Evolutionary conservation across 352 stramenopile species (phyloP), one percentile per base, ranked within the genome.

Genomic region (Pythium brachiatum): DNA sequence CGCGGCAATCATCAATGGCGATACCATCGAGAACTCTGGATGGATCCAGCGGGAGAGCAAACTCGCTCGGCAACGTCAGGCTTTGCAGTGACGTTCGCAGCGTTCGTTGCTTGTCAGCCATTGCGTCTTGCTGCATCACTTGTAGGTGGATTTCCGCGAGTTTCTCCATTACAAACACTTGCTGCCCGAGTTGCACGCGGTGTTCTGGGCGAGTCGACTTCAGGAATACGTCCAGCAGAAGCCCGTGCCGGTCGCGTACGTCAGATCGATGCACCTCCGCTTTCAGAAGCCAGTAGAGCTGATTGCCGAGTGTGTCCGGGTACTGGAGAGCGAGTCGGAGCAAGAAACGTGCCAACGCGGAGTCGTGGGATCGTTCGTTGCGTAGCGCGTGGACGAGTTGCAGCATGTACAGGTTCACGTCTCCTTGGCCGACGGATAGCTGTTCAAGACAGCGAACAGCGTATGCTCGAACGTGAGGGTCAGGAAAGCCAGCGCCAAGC

Each of bases 361-460:
- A 66, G 43, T 70, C 46, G 47, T 61, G 52, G 21, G 32, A 57
- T 36, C 58, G 48, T 29, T 78, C 70, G 54, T 68, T 53, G 23
- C 66, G 66, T 25, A 78, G 50, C 7, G 70, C 67, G 31, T 78
- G 67, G 1, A 75, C 43, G 9, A 78, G 43, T n/a, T 78, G 70
- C 15, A 69, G 60, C 26, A 78, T 39, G 48, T 70, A 68, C 11
- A 75, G 32, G 12, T 48, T 41, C 16, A 57, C 39, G 32, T 69
- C 62, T n/a, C 27, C 58, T 52, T 56, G n/a, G 1, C 21, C 12
- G 20, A 44, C 7, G 16, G 43, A 31, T 4, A 70, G 26, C 11
- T 11, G 11, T 1, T 68, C 53, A 1, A 72, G 41, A 32, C 46
- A 66, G 7, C 26, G 29, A 43, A 73, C 51, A 20, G 66, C 66